Base-by-base conservation (phyloP, 2,329 filamentous ascomycete species). In the Exophiala calicioides region DNA sequence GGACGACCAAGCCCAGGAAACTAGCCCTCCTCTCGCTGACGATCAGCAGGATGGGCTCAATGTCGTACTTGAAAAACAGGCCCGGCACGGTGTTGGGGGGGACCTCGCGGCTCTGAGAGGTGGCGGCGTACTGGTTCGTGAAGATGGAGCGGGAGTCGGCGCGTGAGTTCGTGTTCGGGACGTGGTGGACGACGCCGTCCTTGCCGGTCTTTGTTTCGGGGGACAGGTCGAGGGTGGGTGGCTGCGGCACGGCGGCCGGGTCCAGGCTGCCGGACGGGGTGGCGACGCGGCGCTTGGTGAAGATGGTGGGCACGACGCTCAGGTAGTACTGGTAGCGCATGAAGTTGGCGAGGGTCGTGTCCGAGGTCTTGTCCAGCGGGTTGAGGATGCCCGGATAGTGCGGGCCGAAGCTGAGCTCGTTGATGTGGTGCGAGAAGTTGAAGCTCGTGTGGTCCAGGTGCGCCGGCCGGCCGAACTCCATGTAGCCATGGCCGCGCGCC, bases 301-400 rank as follows among this genome's bases (percentile, higher is more conserved):
- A 98, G 61, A 94, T 81, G 4, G 93, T 98, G 2, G 93, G 93
- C 2, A 98, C 93, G 27, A 98, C 79, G 29, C 88, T 95, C 64
- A 97, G 78, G 74, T 93, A 97, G 79, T 98, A 98, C 70, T 98
- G 93, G 74, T 90, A 97, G 70, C 93, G 94, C 80, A 91, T 85
- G 75, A 96, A 97, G 75, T 95, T 79, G 52, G 69, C 66, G 12
- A 76, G 65, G n/a, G 87, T 91, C 3, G 76, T 70, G 61, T 90
- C 87, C 68, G 90, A 81, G 33, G 93, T 97, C 58, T 85, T 84
- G 72, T 97, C 93, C 61, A 98, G 87, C 0, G 93, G 93, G 72
- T 98, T 98, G 62, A 86, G 80, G 44, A 98, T 84, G 19, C 85
- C 88, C 1, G 93, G 91, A 72, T 96, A 97, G 73, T 90, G 95